These are phyloP conservation scores for Plantago coronopus DNA, from an alignment of 305 asterid genomes.

Conservation along the genomic window DNA sequence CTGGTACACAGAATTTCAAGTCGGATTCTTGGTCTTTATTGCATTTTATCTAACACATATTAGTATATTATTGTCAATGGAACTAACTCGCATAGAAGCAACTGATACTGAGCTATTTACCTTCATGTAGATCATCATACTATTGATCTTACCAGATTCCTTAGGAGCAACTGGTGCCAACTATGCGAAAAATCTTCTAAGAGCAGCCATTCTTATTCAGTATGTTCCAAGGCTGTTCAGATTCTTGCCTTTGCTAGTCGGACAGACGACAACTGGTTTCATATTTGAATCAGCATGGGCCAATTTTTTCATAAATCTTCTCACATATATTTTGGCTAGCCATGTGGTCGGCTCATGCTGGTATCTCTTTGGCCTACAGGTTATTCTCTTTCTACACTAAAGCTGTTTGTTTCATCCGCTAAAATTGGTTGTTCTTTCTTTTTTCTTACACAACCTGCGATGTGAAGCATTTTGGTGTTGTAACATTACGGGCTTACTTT, in stretches of 20 bases:
- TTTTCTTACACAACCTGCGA: too few relatives aligned
- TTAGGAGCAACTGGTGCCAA: conserved; percentile 42
- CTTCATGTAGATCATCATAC: conserved; percentile 43
- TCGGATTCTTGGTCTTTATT: background rate
- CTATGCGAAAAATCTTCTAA: conserved; percentile 48
- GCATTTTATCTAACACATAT: background rate
- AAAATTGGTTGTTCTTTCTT: too few relatives aligned
- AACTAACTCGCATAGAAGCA: conserved; percentile 2
- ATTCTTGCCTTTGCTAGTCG: conserved; percentile 53
- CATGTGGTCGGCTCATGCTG: conserved; percentile 64
- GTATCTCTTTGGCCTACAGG: conserved; percentile 70
- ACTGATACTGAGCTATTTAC: conserved; percentile 11
- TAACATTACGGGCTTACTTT: background rate
- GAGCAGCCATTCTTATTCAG: conserved; percentile 48
- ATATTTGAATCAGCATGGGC: conserved; percentile 66
- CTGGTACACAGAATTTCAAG: too few relatives aligned
- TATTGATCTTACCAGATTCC: conserved; percentile 38
- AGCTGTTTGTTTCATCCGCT: background rate
- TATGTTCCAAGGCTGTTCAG: conserved; percentile 51
- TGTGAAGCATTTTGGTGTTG: background rate
- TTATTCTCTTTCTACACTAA: conserved; percentile 13
- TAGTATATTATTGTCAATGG: background rate
- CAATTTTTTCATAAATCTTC: conserved; percentile 52
- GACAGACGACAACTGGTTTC: conserved; percentile 55
- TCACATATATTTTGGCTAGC: conserved; percentile 50